These are phyloP conservation scores for Ogataea minuta DNA, from an alignment of 805 yeast genomes.

Conservation along the genomic window DNA sequence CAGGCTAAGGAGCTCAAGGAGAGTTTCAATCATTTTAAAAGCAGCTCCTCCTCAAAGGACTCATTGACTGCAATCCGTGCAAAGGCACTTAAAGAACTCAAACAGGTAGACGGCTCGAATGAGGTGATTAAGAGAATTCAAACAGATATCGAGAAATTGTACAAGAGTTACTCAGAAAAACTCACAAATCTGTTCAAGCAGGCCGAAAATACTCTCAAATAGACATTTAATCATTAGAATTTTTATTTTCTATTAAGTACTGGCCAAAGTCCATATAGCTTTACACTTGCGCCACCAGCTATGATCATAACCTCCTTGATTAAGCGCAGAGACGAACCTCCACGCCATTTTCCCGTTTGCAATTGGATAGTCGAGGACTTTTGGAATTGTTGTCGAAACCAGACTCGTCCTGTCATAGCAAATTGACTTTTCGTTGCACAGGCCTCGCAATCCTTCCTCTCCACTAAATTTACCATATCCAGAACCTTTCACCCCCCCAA, in stretches of 20 bases:
- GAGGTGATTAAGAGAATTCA: slow-evolving; percentile 55
- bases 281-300: slow-evolving; percentile 68
- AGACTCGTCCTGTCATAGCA: slow-evolving; percentile 82
- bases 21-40: slow-evolving; percentile 61
- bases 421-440: slow-evolving; percentile 83
- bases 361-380: slow-evolving; percentile 89
- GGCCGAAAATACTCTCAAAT: slow-evolving; percentile 43
- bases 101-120: slow-evolving; percentile 44
- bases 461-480: slow-evolving; percentile 99
- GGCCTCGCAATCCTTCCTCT: slow-evolving; percentile 90
- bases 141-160: slow-evolving; percentile 64
- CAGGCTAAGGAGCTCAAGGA: slow-evolving; percentile 63
- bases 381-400: slow-evolving; percentile 80
- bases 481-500: slow-evolving; percentile 90
- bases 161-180: slow-evolving; percentile 60
- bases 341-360: slow-evolving; percentile 79
- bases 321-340: slow-evolving; percentile 79
- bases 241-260: slow-evolving; percentile 29
- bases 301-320: slow-evolving; percentile 78
- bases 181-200: slow-evolving; percentile 54
- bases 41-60: slow-evolving; percentile 41
- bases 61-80: slow-evolving; percentile 60
- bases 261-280: slow-evolving; percentile 54
- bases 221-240: slow-evolving; percentile 1
- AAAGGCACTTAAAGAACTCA: slow-evolving; percentile 54